These are phyloP conservation scores for Cladosporium sphaerospermum DNA, from an alignment of 2,329 filamentous ascomycete species.

Conservation along the genomic window DNA sequence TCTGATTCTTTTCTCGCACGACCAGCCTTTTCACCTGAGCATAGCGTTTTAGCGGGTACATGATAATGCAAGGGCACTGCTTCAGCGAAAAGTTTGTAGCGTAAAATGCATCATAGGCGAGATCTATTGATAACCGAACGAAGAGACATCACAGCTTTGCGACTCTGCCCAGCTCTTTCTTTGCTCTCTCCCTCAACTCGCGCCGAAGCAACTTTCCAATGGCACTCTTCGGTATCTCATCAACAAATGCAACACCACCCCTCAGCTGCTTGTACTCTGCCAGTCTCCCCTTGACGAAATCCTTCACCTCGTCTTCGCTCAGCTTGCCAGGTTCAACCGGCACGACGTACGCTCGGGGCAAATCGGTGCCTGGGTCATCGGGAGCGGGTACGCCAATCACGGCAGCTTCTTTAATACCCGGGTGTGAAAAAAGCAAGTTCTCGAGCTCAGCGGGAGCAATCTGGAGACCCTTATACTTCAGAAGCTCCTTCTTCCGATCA, in stretches of 20 bases:
- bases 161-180: background rate
- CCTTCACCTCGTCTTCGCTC: constrained; percentile 36
- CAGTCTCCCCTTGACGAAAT: constrained; percentile 39
- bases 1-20: background rate
- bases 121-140: no score
- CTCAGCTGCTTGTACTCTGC: constrained; percentile 42
- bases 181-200: constrained; percentile 33
- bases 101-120: no score
- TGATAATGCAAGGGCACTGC: background rate
- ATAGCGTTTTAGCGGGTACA: background rate
- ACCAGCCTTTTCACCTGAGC: background rate
- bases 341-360: constrained; percentile 41
- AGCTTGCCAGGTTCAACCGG: constrained; percentile 30
- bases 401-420: constrained; percentile 38
- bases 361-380: constrained; percentile 41
- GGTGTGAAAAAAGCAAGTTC: constrained; percentile 37
- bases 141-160: background rate
- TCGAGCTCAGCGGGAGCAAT: constrained; percentile 45
- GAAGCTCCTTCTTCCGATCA: constrained; percentile 59
- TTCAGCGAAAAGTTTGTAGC: no score
- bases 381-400: constrained; percentile 41
- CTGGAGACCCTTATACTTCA: constrained; percentile 47
- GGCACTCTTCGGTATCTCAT: constrained; percentile 43
- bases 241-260: constrained; percentile 41
- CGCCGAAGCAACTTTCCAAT: constrained; percentile 44